Percentiles rank a stretch among this genome's conserved stretches.
phyloP scores from a whole-genome alignment of 139 green algal species.

The Deuterostichococcus epilithicus region DNA sequence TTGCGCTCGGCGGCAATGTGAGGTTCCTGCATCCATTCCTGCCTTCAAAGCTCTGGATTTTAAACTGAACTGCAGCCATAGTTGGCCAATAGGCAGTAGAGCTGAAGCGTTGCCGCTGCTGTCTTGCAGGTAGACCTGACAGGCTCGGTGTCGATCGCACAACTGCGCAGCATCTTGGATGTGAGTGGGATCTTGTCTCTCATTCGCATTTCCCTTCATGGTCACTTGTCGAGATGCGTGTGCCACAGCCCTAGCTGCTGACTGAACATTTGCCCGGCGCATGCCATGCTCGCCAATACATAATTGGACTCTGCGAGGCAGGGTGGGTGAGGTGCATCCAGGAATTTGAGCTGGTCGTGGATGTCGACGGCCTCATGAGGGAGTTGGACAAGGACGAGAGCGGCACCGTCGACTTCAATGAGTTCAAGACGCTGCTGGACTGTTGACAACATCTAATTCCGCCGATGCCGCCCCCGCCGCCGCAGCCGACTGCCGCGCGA shows the following conservation, averaged over 20 bases:
- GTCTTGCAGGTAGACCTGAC: slow-evolving; percentile 46
- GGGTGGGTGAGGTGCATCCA: slow-evolving; percentile 7
- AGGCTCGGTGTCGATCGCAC: slow-evolving; percentile 59
- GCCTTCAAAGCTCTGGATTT: not conserved
- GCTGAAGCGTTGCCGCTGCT: not conserved
- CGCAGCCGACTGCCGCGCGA: no score
- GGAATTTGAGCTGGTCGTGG: slow-evolving; percentile 76
- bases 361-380: slow-evolving; percentile 61
- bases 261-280: no score
- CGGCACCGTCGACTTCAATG: slow-evolving; percentile 60
- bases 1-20: slow-evolving; percentile 74
- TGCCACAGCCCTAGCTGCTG: no score
- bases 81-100: not conserved
- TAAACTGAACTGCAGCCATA: not conserved
- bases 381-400: slow-evolving; percentile 59
- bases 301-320: not conserved
- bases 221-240: no score
- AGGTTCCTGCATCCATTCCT: not conserved
- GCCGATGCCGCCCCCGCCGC: no score
- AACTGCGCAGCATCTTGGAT: slow-evolving; percentile 60
- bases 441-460: no score
- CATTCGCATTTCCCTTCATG: no score
- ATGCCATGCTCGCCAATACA: no score
- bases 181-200: no score
- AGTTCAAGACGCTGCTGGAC: slow-evolving; percentile 65